These are phyloP conservation scores for Biscogniauxia mediterranea DNA, from an alignment of 2,329 filamentous ascomycete genomes.

Conservation along the genomic window DNA sequence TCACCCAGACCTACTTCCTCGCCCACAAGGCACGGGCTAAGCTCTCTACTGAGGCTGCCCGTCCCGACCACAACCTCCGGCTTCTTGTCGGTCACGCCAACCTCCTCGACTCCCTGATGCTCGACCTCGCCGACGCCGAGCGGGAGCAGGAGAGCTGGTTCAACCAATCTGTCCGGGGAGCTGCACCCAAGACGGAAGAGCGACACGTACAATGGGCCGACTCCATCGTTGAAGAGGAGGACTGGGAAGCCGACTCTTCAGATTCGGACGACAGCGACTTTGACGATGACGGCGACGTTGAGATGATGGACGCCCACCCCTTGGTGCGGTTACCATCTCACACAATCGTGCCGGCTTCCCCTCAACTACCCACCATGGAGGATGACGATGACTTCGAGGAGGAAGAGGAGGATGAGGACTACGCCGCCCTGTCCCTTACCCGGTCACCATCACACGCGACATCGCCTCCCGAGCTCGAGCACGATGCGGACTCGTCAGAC, in stretches of 20 bases:
- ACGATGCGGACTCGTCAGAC: conserved; percentile 68
- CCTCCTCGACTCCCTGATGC: conserved; percentile 93
- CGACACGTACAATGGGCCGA: conserved; percentile 88
- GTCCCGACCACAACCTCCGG: conserved; percentile 89
- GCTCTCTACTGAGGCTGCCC: conserved; percentile 88
- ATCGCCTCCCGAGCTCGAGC: conserved; percentile 67
- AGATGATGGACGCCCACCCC: conserved; percentile 50
- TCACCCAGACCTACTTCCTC: conserved; percentile 98
- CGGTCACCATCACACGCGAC: conserved; percentile 65
- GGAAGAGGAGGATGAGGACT: conserved; percentile 55
- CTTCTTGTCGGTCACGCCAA: conserved; percentile 97
- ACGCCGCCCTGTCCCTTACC: conserved; percentile 63
- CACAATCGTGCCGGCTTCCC: conserved; percentile 28
- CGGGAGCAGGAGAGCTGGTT: conserved; percentile 96
- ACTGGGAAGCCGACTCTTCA: conserved; percentile 63
- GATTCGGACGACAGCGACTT: conserved; percentile 53
- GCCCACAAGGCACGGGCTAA: conserved; percentile 95
- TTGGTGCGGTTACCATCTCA: conserved; percentile 46
- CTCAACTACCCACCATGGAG: conserved; percentile 36
- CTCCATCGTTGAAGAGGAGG: conserved; percentile 70
- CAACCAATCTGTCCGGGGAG: conserved; percentile 87
- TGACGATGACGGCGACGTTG: conserved; percentile 56
- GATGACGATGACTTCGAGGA: conserved; percentile 43
- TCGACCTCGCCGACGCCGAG: conserved; percentile 87
- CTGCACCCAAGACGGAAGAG: conserved; percentile 56